These are phyloP conservation scores for Moesziomyces antarcticus DNA, from an alignment of 1,284 basidiomycete genomes.

Conservation along the genomic window DNA sequence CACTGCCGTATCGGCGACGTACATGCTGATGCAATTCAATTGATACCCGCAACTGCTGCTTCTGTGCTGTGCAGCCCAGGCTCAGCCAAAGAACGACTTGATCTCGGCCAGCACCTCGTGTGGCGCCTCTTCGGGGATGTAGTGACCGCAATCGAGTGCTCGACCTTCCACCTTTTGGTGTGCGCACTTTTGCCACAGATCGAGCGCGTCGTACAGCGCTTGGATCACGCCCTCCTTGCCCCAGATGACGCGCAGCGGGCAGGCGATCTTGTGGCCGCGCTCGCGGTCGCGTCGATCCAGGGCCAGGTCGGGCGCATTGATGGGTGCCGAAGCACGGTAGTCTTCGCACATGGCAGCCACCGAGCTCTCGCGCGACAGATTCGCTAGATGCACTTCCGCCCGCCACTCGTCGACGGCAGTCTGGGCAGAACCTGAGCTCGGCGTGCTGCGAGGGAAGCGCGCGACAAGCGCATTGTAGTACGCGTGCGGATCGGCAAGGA, in stretches of 20 bases:
- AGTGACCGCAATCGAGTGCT: slow-evolving; percentile 67
- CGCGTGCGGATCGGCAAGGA: slow-evolving; percentile 65
- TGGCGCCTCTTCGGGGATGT: slow-evolving; percentile 68
- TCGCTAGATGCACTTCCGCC: slow-evolving; percentile 8
- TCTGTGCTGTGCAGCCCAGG: background rate
- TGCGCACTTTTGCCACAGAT: slow-evolving; percentile 63
- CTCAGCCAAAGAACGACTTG: slow-evolving; percentile 20
- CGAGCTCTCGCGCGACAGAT: slow-evolving; percentile 11
- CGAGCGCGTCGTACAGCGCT: slow-evolving; percentile 52
- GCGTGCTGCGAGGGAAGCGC: slow-evolving; percentile 20
- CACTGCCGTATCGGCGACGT: too few relatives aligned
- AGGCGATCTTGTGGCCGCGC: slow-evolving; percentile 57
- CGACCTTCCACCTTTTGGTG: slow-evolving; percentile 53
- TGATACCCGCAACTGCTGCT: background rate
- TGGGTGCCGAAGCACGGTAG: slow-evolving; percentile 68
- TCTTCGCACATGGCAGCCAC: slow-evolving; percentile 67
- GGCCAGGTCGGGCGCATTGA: slow-evolving; percentile 62
- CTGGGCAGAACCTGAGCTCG: slow-evolving; percentile 1
- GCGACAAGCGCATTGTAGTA: slow-evolving; percentile 59
- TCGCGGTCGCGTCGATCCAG: slow-evolving; percentile 64
- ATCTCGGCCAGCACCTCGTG: slow-evolving; percentile 47
- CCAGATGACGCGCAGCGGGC: slow-evolving; percentile 65
- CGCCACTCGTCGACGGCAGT: slow-evolving; percentile 16
- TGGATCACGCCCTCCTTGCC: slow-evolving; percentile 67
- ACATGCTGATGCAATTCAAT: background rate